Base-by-base conservation (phyloP, 768 basidiomycete species). In the Lactarius akahatsu region DNA sequence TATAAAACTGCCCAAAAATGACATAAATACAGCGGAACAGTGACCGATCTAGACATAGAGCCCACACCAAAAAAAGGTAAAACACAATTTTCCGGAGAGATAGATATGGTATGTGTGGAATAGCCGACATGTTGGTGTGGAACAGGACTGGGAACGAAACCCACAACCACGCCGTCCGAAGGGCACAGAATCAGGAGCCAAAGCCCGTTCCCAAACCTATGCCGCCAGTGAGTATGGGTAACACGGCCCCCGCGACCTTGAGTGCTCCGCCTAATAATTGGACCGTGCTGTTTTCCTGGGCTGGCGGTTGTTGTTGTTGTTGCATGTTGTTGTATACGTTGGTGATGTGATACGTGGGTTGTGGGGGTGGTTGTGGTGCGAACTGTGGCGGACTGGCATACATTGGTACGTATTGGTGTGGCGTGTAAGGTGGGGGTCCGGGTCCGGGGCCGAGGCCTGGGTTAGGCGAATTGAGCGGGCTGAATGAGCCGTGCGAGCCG, bases 231-330 rank as follows among this genome's bases (percentile, higher is more conserved):
- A 60, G 3, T 11, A 47, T 23, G 13, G 65, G 36, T 8, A 66
- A 10, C 3, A 62, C 8, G 2, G 56, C 11, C 18, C 36, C 61
- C 6, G 65, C 65, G 6, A 62, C 10, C 45, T 66, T 66, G 55
- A 66, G 38, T 26, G 56, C 65, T 3, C 65, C 65, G 13, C 61
- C 61, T 28, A 66, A 30, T 32, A 66, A n/a, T 2, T 30, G 23
- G 26, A 58, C 16, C 30, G 45, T 26, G 23, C n/a, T 36, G 23
- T 41, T 41, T 16, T 40, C 1, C 9, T 58, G 15, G 5, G 11
- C 0, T 11, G 59, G 23, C 18, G 32, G n/a, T n/a, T 34, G 11
- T 1, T 52, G 23, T 7, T 6, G 30, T 10, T 47, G 32, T 8
- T 41, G 40, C 13, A 10, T 1, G 23, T 15, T 23, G 15, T 43